These are phyloP conservation scores for Candida anutae DNA, from an alignment of 1,139 yeast genomes.

Conservation along the genomic window DNA sequence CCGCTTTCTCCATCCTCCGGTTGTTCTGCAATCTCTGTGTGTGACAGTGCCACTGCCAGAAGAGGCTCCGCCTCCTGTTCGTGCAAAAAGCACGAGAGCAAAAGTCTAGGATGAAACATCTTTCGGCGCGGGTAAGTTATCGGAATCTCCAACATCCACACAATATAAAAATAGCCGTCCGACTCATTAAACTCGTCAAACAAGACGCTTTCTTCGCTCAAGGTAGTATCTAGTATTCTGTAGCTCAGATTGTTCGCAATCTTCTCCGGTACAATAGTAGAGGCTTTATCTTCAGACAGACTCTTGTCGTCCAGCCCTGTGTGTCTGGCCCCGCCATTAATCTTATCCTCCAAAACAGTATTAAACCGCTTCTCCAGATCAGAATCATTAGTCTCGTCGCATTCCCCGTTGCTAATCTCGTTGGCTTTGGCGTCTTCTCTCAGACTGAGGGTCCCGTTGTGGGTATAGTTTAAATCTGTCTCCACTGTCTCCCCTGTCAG, in stretches of 20 bases:
- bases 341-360: too few relatives aligned
- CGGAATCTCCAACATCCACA: slow-evolving; percentile 31
- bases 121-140: slow-evolving; percentile 31
- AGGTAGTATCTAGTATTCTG: slow-evolving; percentile 10
- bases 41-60: slow-evolving; percentile 1
- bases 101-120: slow-evolving; percentile 22
- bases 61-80: slow-evolving; percentile 6
- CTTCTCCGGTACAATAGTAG: slow-evolving; percentile 1
- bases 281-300: slow-evolving; percentile 3
- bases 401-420: too few relatives aligned
- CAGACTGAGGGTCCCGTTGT: too few relatives aligned
- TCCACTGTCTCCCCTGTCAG: too few relatives aligned
- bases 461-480: too few relatives aligned
- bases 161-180: slow-evolving; percentile 7
- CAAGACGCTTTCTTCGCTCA: slow-evolving; percentile 9
- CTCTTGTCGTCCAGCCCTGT: slow-evolving; percentile 2
- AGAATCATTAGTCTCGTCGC: too few relatives aligned
- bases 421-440: too few relatives aligned
- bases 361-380: too few relatives aligned
- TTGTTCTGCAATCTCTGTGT: too few relatives aligned
- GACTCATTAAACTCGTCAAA: slow-evolving; percentile 5
- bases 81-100: slow-evolving; percentile 17
- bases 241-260: slow-evolving; percentile 5
- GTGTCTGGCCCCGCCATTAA: too few relatives aligned
- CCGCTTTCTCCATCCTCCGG: background rate